These are phyloP conservation scores for Calophaca sinica DNA, from an alignment of 306 rosid genomes.

Conservation along the genomic window DNA sequence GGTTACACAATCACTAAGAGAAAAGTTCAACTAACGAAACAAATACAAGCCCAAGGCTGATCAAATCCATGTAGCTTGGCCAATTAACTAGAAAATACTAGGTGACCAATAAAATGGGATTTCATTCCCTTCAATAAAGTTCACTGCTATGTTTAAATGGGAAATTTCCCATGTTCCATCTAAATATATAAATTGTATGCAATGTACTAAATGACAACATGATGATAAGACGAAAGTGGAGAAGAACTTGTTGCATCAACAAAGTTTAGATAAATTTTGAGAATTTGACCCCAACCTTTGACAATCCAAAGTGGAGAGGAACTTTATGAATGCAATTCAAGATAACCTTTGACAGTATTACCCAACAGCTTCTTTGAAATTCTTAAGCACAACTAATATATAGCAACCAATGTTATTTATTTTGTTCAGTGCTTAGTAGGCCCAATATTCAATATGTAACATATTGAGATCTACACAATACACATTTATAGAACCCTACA, in stretches of 20 bases:
- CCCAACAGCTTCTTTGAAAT: too few relatives aligned
- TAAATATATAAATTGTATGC: neutral
- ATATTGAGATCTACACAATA: conserved; percentile 3
- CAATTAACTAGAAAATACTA: neutral
- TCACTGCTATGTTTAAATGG: neutral
- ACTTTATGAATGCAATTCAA: conserved; percentile 25
- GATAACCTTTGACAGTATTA: neutral
- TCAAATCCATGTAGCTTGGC: neutral
- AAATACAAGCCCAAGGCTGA: conserved; percentile 38
- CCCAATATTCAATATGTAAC: neutral
- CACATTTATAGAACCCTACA: conserved; percentile 10
- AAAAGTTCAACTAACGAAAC: too few relatives aligned
- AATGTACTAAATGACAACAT: conserved; percentile 4
- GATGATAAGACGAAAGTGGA: neutral
- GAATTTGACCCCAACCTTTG: too few relatives aligned
- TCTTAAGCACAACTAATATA: too few relatives aligned
- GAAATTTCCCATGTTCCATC: neutral
- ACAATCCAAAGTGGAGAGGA: too few relatives aligned
- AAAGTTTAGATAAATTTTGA: too few relatives aligned
- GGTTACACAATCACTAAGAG: too few relatives aligned
- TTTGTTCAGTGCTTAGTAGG: neutral
- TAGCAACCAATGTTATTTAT: too few relatives aligned
- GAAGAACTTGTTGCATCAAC: conserved; percentile 37
- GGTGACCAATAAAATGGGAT: neutral
- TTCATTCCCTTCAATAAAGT: neutral